These are phyloP conservation scores for Lodderomyces margitis DNA, from an alignment of 1,139 yeast genomes.

Conservation along the genomic window DNA sequence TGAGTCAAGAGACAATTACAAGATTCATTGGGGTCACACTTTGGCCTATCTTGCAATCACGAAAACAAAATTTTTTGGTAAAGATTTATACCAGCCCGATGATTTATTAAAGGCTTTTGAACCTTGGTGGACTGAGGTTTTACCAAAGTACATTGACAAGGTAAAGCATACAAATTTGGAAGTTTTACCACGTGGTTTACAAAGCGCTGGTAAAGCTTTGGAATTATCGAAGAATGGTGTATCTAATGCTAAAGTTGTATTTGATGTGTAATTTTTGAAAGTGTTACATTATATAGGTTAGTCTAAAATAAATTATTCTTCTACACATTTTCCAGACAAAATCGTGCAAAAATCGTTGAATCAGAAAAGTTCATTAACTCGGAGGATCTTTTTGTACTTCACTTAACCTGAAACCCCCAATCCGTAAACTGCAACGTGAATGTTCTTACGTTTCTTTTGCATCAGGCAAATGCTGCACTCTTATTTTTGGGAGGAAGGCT, in stretches of 20 bases:
- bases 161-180: constrained; percentile 23
- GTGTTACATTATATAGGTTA: too few relatives aligned
- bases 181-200: constrained; percentile 27
- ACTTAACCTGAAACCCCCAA: too few relatives aligned
- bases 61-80: constrained; percentile 18
- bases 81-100: constrained; percentile 4
- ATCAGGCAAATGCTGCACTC: too few relatives aligned
- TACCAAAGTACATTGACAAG: constrained; percentile 20
- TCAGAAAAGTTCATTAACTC: too few relatives aligned
- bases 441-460: too few relatives aligned
- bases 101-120: constrained; percentile 16
- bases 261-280: constrained; percentile 11
- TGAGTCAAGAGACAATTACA: constrained; percentile 16
- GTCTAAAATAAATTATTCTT: too few relatives aligned
- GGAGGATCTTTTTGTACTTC: too few relatives aligned
- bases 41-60: constrained; percentile 28
- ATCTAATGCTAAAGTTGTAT: constrained; percentile 28
- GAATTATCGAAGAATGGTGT: constrained; percentile 24
- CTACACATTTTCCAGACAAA: too few relatives aligned
- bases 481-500: too few relatives aligned
- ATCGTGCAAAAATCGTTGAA: too few relatives aligned
- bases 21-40: constrained; percentile 22
- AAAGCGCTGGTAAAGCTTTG: constrained; percentile 27
- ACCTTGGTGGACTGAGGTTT: constrained; percentile 20
- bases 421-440: too few relatives aligned